These are phyloP conservation scores for Pyropia yezoensis DNA, from an alignment of 23 red algal species.

Conservation along the genomic window DNA sequence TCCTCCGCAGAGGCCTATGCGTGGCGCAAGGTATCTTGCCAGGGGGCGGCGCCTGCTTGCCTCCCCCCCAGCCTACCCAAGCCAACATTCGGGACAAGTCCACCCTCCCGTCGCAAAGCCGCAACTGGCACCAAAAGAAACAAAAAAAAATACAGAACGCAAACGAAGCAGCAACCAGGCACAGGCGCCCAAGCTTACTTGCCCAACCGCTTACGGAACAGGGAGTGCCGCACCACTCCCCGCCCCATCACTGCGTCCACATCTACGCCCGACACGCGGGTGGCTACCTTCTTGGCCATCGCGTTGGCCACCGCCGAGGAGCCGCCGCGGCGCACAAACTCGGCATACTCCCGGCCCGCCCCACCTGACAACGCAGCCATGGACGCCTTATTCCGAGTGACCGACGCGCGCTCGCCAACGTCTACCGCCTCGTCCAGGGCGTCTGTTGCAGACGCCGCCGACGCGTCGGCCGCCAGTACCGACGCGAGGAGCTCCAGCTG, in stretches of 20 bases:
- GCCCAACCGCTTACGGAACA: conserved; percentile 64
- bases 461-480: conserved; percentile 83
- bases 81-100: too few relatives aligned
- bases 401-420: conserved; percentile 24
- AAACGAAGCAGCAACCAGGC: background rate
- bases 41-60: too few relatives aligned
- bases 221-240: conserved; percentile 66
- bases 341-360: conserved; percentile 58
- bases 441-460: conserved; percentile 77
- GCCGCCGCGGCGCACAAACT: conserved; percentile 43
- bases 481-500: conserved; percentile 55
- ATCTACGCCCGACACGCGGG: background rate
- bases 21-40: too few relatives aligned
- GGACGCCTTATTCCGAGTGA: conserved; percentile 20
- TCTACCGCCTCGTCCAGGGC: conserved; percentile 36
- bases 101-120: too few relatives aligned
- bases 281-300: background rate
- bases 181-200: conserved; percentile 5
- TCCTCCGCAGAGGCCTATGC: too few relatives aligned
- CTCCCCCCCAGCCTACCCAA: too few relatives aligned
- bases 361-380: conserved; percentile 63
- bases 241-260: conserved; percentile 43
- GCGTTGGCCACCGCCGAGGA: background rate
- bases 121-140: background rate
- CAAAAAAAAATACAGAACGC: background rate